Evolutionary conservation across 2,329 filamentous ascomycete genomes (phyloP), one percentile per base, ranked within the genome.

Genomic region (Hymenoscyphus repandus): DNA sequence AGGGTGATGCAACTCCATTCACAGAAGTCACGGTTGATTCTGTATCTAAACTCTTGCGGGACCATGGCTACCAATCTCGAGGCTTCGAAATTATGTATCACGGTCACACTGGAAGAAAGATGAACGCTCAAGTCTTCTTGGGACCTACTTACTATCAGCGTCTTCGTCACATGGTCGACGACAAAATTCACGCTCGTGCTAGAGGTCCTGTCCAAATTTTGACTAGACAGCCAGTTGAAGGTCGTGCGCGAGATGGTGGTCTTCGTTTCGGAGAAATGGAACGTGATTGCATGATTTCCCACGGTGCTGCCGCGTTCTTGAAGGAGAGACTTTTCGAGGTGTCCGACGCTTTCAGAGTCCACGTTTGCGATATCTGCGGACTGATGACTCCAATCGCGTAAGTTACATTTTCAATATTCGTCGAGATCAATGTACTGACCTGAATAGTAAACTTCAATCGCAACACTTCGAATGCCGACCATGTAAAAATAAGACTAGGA

Each of bases 241-340:
- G 93, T 86, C 88, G 95, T 82, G 93, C 93, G 3, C 79, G 95
- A 72, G 95, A 99, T 68, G 93, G 93, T 79, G 93, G 93, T 76
- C 80, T 99, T 40, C 92, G 95, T 68, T 99, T 99, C 82, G 93
- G 93, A 84, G 93, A 99, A 78, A 99, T 99, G 93, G 95, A 99
- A 73, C 92, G 95, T 75, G 95, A 99, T 82, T 99, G 93, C 70
- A 99, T 99, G 93, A 99, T 99, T 75, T 90, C 95, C n/a, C 95
- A 99, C 69, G 93, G 93, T 68, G 93, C 95, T 3, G 92, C 90
- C 49, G 86, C 91, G 1, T 99, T 99, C 80, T 74, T 99, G 66
- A 99, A 99, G 74, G 93, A 99, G 76, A 83, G 93, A 64, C 74
- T 99, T 52, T 96, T 99, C 65, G 92, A 97, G 69, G 93, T 99